Conservation (phyloP, 2,329 filamentous ascomycete genomes). For the Furcasterigmium sp. region DNA sequence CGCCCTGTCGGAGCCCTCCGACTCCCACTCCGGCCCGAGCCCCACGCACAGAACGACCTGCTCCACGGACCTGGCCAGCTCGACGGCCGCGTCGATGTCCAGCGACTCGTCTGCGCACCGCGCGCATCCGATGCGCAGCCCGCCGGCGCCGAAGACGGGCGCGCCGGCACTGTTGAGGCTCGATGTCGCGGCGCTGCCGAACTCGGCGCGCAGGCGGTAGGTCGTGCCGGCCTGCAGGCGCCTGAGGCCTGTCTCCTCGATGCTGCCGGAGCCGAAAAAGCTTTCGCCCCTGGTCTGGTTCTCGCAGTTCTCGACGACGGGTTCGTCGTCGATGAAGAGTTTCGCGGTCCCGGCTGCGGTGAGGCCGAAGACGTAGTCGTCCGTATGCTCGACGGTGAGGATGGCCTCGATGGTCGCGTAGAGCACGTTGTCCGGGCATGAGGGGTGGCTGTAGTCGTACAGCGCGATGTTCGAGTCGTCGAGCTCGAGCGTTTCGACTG, state of each 20-base stretch:
- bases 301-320: constrained; percentile 38
- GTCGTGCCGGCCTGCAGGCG: constrained; percentile 7
- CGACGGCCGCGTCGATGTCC: constrained; percentile 8
- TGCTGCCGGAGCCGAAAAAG: constrained; percentile 15
- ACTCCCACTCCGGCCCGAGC: constrained; percentile 68
- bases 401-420: constrained; percentile 22
- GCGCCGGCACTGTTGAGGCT: constrained; percentile 17
- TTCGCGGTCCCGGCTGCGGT: constrained; percentile 16
- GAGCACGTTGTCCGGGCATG: constrained; percentile 19
- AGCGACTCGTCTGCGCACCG: constrained; percentile 16
- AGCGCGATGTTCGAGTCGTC: constrained; percentile 16
- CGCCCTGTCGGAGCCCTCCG: constrained; percentile 66
- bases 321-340: constrained; percentile 27
- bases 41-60: constrained; percentile 51
- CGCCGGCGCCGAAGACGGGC: constrained; percentile 21
- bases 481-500: constrained; percentile 15
- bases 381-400: constrained; percentile 13
- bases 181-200: constrained; percentile 19
- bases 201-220: constrained; percentile 13
- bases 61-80: constrained; percentile 48
- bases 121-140: constrained; percentile 16
- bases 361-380: constrained; percentile 19
- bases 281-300: constrained; percentile 34
- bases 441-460: constrained; percentile 18
- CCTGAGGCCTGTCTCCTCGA: constrained; percentile 3